Percentiles rank a stretch among this genome's conserved stretches.
Evolutionary conservation across 1,139 yeast genomes (phyloP).

Genomic region (Debaryomyces subglobosus): DNA sequence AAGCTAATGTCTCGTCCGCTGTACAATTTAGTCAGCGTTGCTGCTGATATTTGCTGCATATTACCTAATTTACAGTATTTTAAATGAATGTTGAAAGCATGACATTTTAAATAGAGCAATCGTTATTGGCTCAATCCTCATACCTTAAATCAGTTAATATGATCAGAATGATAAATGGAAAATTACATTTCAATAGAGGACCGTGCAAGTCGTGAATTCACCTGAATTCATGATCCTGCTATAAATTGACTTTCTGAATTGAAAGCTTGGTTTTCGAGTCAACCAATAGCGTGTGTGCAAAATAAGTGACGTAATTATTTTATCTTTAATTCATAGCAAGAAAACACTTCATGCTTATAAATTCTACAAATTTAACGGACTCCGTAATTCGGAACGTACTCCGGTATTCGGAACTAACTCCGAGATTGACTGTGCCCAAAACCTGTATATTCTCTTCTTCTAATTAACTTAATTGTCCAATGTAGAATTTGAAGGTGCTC

Average conservation of each 20-base stretch:
- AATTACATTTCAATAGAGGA: too few species aligned
- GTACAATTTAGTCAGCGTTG: neutral
- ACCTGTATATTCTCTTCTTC: too few species aligned
- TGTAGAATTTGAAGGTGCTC: too few species aligned
- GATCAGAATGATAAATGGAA: too few species aligned
- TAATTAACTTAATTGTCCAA: too few species aligned
- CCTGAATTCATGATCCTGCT: neutral
- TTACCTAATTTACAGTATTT: neutral
- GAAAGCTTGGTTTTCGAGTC: neutral
- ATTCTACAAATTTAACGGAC: neutral
- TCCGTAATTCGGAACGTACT: neutral
- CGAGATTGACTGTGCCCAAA: neutral
- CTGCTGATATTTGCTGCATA: neutral
- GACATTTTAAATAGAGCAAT: neutral
- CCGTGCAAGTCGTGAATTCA: neutral
- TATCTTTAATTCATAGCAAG: neutral
- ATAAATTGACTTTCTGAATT: neutral
- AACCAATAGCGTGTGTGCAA: neutral
- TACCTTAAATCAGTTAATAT: too few species aligned
- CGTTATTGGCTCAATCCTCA: neutral
- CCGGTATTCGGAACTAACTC: too few species aligned
- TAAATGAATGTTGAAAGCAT: neutral
- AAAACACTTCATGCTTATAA: neutral
- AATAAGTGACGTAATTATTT: neutral
- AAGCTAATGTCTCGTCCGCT: neutral